Evolutionary conservation across 257 asterid species (phyloP), one percentile per base, ranked within the genome.

Genomic region (Scutellaria baicalensis): DNA sequence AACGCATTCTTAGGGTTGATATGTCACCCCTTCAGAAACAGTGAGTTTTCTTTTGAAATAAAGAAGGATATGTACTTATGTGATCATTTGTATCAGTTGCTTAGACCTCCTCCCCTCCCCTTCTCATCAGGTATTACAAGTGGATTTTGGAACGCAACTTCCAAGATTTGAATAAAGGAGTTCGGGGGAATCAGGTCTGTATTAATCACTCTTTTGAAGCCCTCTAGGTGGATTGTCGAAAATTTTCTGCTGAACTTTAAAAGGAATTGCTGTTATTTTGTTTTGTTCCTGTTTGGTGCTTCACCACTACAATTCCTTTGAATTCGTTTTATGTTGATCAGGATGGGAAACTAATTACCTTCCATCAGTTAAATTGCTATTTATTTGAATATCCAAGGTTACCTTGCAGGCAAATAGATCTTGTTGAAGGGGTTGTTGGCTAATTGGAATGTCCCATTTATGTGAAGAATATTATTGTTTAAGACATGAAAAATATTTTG

Each of bases 21-120:
- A 94, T 94, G 99, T 94, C 99, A 35, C 99, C 99, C 23, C 92
- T 94, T 63, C 99, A 94, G 93, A 94, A 94, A 82, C 99, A 94
- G 99, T 94, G 88, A 75, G 78, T 61, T 54, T 42, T 70, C 23
- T 20, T 42, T 44, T 20, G 31, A 8, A 38, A 11, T 11, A 11
- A 36, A 51, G 18, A 38, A 12, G 40, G 64, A 38, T 31, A 10
- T 45, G 43, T 12, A 62, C 65, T 57, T 70, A 68, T 36, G 56
- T 63, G 65, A 43, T 59, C 48, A 20, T 42, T 40, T 23, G 13
- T 72, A 23, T 36, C 61, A 31, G 36, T 39, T 57, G 35, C 49
- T 45, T 48, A 5, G 3, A 56, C 1, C 20, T 1, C 44, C n/a
- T 14, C 14, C 8, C 64, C 45, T n/a, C 45, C 39, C 8, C 14